A percentile compares a stretch with the other conserved stretches of the same genome.
Evolutionary conservation across 2,329 filamentous ascomycete genomes (phyloP).

Genomic region (Fusarium floridanum): DNA sequence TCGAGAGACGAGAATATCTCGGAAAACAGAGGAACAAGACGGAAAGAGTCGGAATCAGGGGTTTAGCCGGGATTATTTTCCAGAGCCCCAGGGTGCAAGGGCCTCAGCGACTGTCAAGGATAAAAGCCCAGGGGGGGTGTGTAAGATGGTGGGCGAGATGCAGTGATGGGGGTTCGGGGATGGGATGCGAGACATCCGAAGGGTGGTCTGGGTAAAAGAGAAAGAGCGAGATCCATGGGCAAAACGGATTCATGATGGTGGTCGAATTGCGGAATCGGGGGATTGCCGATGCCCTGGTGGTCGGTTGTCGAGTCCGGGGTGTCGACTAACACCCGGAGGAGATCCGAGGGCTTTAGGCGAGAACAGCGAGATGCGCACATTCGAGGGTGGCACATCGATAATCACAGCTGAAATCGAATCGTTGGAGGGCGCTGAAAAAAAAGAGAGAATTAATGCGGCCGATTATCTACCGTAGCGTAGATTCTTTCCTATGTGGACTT

Average conservation of each 20-base stretch:
- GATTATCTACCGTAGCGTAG: neutral
- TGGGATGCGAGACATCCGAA: slow-evolving; percentile 33
- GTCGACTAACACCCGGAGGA: slow-evolving; percentile 18
- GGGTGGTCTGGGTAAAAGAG: slow-evolving; percentile 19
- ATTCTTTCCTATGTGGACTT: slow-evolving; percentile 22
- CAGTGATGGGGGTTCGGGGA: slow-evolving; percentile 19
- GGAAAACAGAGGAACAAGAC: slow-evolving; percentile 25
- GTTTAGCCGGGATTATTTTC: slow-evolving; percentile 11
- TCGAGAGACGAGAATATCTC: slow-evolving; percentile 26
- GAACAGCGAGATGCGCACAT: slow-evolving; percentile 5
- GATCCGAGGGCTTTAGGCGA: slow-evolving; percentile 24
- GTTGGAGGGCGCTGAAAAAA: neutral
- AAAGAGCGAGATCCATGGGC: slow-evolving; percentile 13
- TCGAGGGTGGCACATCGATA: neutral
- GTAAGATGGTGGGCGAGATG: slow-evolving; percentile 17
- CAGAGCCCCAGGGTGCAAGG: slow-evolving; percentile 1
- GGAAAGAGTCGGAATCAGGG: slow-evolving; percentile 36
- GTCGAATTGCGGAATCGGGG: slow-evolving; percentile 13
- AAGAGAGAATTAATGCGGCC: slow-evolving; percentile 4
- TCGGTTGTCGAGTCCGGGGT: slow-evolving; percentile 23
- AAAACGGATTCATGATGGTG: slow-evolving; percentile 32
- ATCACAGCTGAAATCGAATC: neutral
- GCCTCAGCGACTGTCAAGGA: neutral
- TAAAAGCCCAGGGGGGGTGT: slow-evolving; percentile 18
- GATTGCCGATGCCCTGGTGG: slow-evolving; percentile 7